Conservation (phyloP, 495 filamentous ascomycete species). For the Aspergillus steynii region DNA sequence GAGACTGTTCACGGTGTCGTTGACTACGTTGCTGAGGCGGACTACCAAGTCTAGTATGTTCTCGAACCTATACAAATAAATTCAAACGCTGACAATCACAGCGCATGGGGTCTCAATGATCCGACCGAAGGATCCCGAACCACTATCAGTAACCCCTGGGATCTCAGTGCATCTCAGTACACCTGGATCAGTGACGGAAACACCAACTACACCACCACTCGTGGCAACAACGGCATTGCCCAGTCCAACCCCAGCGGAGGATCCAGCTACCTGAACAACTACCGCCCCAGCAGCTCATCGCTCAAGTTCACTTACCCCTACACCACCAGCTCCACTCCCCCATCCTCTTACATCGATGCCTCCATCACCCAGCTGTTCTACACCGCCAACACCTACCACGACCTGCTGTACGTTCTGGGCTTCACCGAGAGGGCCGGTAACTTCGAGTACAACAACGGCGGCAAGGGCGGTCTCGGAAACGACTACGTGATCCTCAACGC, state of each 20-base stretch:
- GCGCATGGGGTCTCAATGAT: slow-evolving; percentile 15
- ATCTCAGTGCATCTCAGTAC: slow-evolving; percentile 2
- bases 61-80: too few species aligned
- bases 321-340: slow-evolving; percentile 1
- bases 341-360: slow-evolving; percentile 14
- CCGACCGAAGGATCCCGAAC: slow-evolving; percentile 12
- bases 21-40: slow-evolving; percentile 13
- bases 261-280: slow-evolving; percentile 5
- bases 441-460: slow-evolving; percentile 54
- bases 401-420: slow-evolving; percentile 52
- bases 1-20: slow-evolving; percentile 10
- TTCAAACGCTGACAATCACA: slow-evolving; percentile 2
- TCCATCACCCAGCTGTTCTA: slow-evolving; percentile 52
- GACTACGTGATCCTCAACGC: slow-evolving; percentile 56
- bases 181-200: slow-evolving; percentile 16
- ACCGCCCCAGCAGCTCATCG: slow-evolving; percentile 4
- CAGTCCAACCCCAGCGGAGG: slow-evolving; percentile 13
- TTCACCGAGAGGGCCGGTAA: slow-evolving; percentile 56
- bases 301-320: slow-evolving; percentile 14
- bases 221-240: slow-evolving; percentile 16
- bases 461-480: slow-evolving; percentile 41
- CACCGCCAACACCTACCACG: slow-evolving; percentile 54
- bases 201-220: slow-evolving; percentile 8
- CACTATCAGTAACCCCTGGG: slow-evolving; percentile 14
- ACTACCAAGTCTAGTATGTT: slow-evolving; percentile 19